phyloP scores from a whole-genome alignment of 2,329 filamentous ascomycete genomes.

The Magnaporthiopsis incrustans region DNA sequence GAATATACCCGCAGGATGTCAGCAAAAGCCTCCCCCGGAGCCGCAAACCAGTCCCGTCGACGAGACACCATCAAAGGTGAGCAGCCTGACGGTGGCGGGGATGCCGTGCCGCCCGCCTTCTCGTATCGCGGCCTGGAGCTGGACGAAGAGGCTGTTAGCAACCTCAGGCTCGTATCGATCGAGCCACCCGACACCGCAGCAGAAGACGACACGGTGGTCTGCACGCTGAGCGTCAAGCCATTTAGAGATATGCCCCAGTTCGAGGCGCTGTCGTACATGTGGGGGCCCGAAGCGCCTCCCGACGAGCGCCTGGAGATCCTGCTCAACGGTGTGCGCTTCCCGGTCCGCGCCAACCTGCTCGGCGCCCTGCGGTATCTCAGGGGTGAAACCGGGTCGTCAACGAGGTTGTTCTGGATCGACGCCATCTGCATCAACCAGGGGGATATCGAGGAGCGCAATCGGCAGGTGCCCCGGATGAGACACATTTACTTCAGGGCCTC shows the following conservation, averaged over 20 bases:
- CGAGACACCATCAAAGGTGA: too few relatives aligned
- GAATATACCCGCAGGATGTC: too few relatives aligned
- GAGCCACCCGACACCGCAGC: too few relatives aligned
- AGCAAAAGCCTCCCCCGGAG: too few relatives aligned
- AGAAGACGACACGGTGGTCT: slow-evolving; percentile 5
- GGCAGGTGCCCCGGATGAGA: slow-evolving; percentile 16
- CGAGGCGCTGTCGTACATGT: slow-evolving; percentile 19
- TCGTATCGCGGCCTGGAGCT: too few relatives aligned
- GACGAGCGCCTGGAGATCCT: slow-evolving; percentile 10
- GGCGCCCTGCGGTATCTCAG: slow-evolving; percentile 14
- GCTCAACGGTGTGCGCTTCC: slow-evolving; percentile 12
- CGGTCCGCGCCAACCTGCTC: slow-evolving; percentile 12
- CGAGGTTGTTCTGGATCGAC: slow-evolving; percentile 15
- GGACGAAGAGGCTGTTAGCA: too few relatives aligned
- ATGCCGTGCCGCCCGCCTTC: too few relatives aligned
- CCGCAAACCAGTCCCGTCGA: too few relatives aligned
- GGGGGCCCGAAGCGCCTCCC: slow-evolving; percentile 12
- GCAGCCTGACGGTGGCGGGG: too few relatives aligned
- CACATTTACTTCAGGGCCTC: slow-evolving; percentile 17
- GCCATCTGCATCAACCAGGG: slow-evolving; percentile 19
- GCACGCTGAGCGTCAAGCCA: slow-evolving; percentile 9
- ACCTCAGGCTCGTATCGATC: too few relatives aligned
- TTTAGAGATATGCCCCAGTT: slow-evolving; percentile 15
- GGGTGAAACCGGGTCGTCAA: background rate
- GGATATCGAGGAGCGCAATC: slow-evolving; percentile 14